Percentiles rank a stretch among this genome's conserved stretches.
phyloP scores from a whole-genome alignment of 2,329 filamentous ascomycete species.

The Alternaria alternata region DNA sequence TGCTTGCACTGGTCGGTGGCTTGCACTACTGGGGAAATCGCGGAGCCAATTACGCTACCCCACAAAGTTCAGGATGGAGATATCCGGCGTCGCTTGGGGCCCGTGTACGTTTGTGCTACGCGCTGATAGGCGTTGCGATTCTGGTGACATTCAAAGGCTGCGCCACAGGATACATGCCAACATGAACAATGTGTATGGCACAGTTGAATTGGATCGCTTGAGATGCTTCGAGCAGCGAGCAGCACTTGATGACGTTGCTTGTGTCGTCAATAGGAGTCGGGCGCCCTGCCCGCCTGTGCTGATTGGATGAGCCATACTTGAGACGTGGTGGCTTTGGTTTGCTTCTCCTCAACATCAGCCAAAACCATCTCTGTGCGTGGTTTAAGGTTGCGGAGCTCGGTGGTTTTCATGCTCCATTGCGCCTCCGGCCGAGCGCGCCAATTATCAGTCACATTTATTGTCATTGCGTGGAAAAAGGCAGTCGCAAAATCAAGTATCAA shows the following conservation, averaged over 20 bases:
- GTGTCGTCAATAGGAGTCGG: neutral
- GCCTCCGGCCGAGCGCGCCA: neutral
- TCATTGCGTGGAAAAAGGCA: neutral
- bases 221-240: neutral
- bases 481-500: neutral
- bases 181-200: neutral
- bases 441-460: neutral
- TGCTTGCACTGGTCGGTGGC: slow-evolving; percentile 1
- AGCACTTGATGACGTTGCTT: neutral
- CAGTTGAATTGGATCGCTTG: neutral
- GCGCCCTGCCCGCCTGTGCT: neutral
- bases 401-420: neutral
- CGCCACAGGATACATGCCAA: neutral
- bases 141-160: neutral
- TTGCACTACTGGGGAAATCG: slow-evolving; percentile 2
- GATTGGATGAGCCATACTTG: neutral
- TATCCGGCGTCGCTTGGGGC: neutral
- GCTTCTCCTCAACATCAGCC: slow-evolving; percentile 3
- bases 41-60: slow-evolving; percentile 12
- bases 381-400: neutral
- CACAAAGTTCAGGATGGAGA: slow-evolving; percentile 1
- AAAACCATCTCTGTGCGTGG: neutral
- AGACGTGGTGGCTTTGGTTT: neutral
- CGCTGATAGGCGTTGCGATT: neutral
- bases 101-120: neutral